Evolutionary conservation across 768 basidiomycete genomes (phyloP), one percentile per base, ranked within the genome.

Genomic region (Lactarius sanguifluus): DNA sequence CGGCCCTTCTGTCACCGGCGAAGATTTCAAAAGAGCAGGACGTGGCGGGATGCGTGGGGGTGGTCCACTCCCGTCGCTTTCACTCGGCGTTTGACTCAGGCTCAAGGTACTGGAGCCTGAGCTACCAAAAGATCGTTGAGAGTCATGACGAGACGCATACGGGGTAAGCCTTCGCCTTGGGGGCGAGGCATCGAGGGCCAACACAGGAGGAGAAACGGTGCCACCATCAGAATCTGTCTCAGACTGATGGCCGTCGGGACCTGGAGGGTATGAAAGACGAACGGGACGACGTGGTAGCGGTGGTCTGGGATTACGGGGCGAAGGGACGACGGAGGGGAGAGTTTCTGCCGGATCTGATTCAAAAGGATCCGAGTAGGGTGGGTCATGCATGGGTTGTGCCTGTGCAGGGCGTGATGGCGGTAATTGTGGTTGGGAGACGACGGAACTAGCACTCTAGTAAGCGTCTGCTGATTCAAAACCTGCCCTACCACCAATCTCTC

Each of bases 201-300:
- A 47, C 10, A 41, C 50, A 0, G 66, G 38, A 32, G 66, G 38
- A 55, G 61, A n/a, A n/a, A 55, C 10, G n/a, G 50, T 12, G 52
- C 54, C 52, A 23, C 15, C 41, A 60, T 47, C 52, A 18, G 57
- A 38, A 6, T 67, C 66, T 4, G 52, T 32, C 45, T 60, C 66
- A 7, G 56, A 58, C 6, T 58, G 47, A 43, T 41, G 61, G 30
- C n/a, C 34, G 2, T 67, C 58, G 34, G 54, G 58, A 23, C 47
- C 62, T 40, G 66, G 66, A 32, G 66, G 66, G 57, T 54, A 59
- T 15, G 66, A 64, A 32, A 40, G 10, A 10, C 66, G 66, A n/a
- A 25, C 32, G 28, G 34, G 52, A 18, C 66, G 66, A 60, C 54
- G 66, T 38, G 66, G 66, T 50, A 60, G 9, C 40, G 62, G 62